Conservation (phyloP, 2,329 filamentous ascomycete species). For the Neoarthrinium moseri region DNA sequence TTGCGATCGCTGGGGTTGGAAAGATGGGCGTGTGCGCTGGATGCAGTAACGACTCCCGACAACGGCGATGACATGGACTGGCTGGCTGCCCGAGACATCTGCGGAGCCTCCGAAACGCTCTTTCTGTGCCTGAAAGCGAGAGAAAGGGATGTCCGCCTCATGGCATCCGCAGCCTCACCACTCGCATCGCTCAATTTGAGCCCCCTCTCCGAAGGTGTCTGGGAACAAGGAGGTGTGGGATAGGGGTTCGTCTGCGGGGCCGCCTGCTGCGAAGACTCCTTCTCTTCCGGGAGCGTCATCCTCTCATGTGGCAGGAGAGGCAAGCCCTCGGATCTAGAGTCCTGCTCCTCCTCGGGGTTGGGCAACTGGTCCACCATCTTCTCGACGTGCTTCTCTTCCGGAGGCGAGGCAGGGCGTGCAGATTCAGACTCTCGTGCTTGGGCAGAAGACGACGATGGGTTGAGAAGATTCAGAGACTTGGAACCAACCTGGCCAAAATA, state of each 20-base stretch:
- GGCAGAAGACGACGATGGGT: conserved; percentile 36
- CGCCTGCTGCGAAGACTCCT: conserved; percentile 25
- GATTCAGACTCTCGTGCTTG: conserved; percentile 36
- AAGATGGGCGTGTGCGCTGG: conserved; percentile 64
- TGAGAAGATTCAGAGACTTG: conserved; percentile 60
- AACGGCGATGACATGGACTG: conserved; percentile 59
- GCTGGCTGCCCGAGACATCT: conserved; percentile 42
- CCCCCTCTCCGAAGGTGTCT: conserved; percentile 42
- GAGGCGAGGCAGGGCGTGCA: conserved; percentile 31
- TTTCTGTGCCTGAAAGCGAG: conserved; percentile 36
- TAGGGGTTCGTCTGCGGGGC: conserved; percentile 41
- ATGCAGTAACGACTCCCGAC: conserved; percentile 62
- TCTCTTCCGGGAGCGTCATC: conserved; percentile 28
- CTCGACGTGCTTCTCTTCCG: conserved; percentile 29
- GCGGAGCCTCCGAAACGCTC: conserved; percentile 42
- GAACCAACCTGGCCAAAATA: conserved; percentile 99
- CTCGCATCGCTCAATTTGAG: conserved; percentile 39
- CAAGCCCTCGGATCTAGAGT: conserved; percentile 22
- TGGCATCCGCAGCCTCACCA: conserved; percentile 35
- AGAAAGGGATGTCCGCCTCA: conserved; percentile 1
- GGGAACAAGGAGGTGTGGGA: conserved; percentile 58
- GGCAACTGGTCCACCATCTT: conserved; percentile 18
- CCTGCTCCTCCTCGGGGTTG: conserved; percentile 21
- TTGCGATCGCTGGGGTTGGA: conserved; percentile 63
- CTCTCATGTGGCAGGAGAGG: conserved; percentile 39